Percentiles rank a stretch among this genome's conserved stretches.
Conservation (phyloP, 1,284 basidiomycete genomes). For the Neotropicomus parvogracilis region DNA sequence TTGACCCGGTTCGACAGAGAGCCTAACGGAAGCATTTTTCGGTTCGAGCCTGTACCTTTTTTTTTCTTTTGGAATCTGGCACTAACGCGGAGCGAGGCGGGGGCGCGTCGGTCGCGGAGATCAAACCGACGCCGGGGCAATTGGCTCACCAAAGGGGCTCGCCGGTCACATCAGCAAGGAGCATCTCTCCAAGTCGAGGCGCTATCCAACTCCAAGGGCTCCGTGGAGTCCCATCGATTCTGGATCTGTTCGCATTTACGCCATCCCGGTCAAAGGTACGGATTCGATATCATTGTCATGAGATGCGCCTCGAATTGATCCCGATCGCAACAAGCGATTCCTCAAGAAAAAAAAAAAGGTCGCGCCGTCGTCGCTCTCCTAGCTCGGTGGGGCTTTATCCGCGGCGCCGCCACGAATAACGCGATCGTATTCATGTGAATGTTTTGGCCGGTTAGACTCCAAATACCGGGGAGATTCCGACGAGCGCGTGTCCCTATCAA, state of each 20-base stretch:
- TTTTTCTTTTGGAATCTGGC: constrained; percentile 8
- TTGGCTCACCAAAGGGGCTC: constrained; percentile 6
- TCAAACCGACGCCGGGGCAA: constrained; percentile 21
- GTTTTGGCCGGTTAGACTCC: too few species aligned
- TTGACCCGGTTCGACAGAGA: constrained; percentile 13
- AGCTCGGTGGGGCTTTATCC: too few species aligned
- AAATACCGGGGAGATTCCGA: constrained; percentile 4
- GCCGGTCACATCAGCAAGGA: constrained; percentile 3
- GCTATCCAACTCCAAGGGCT: constrained; percentile 25
- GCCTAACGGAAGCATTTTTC: constrained; percentile 31
- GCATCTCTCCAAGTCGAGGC: constrained; percentile 4
- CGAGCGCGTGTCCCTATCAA: neutral
- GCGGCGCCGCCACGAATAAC: too few species aligned
- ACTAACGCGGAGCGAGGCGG: constrained; percentile 9
- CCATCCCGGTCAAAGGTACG: neutral
- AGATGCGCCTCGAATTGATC: constrained; percentile 1
- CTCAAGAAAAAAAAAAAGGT: too few species aligned
- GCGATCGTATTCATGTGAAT: too few species aligned
- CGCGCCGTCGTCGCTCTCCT: too few species aligned
- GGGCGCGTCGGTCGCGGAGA: constrained; percentile 29
- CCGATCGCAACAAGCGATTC: neutral
- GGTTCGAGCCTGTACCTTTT: neutral
- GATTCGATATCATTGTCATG: neutral
- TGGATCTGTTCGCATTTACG: constrained; percentile 1
- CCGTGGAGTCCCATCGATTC: constrained; percentile 21